Evolutionary conservation across 257 asterid species (phyloP).

Genomic region (Nicotiana tomentosiformis): DNA sequence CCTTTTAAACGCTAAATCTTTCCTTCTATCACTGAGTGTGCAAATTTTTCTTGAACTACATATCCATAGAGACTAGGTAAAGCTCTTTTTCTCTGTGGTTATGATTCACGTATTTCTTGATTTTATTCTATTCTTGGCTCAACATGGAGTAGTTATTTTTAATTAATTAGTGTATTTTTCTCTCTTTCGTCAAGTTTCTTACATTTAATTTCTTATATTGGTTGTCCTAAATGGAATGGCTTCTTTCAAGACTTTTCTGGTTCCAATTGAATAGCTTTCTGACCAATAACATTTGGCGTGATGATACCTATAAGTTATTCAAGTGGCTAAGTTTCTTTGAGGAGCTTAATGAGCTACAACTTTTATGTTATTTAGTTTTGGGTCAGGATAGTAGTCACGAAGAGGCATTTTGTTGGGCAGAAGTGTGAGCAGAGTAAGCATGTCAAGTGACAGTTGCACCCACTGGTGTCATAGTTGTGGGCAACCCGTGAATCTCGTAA

Average conservation of each 20-base stretch:
- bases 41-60: not conserved
- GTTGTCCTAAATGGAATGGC: not conserved
- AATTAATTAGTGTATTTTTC: too few species aligned
- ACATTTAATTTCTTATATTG: not conserved
- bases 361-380: not conserved
- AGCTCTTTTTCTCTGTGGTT: not conserved
- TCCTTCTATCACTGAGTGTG: not conserved
- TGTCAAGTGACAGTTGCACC: conserved; percentile 52
- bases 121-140: not conserved
- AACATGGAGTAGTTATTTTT: too few species aligned
- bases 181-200: not conserved
- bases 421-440: conserved; percentile 34
- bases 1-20: not conserved
- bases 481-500: conserved; percentile 53
- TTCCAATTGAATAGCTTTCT: not conserved
- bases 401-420: not conserved
- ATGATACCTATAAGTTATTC: not conserved
- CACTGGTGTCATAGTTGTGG: conserved; percentile 89
- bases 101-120: not conserved
- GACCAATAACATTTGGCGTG: not conserved
- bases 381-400: not conserved
- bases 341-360: not conserved
- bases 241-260: not conserved
- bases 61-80: not conserved
- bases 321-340: not conserved